Conservation (phyloP, 116 monocot species). For the Trichopus zeylanicus region DNA sequence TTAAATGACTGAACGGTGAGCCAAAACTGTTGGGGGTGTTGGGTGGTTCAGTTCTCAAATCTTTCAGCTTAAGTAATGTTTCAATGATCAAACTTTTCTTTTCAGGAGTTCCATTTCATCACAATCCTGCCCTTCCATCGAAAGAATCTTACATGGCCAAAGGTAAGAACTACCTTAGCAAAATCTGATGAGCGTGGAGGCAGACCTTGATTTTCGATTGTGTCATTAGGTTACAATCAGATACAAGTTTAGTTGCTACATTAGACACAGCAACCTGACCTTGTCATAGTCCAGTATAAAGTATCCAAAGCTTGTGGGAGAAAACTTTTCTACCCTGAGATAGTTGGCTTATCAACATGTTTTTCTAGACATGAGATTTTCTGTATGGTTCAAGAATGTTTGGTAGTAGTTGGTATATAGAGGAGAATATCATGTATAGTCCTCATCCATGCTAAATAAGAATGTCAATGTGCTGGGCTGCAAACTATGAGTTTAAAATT, state of each 20-base stretch:
- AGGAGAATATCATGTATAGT: neutral
- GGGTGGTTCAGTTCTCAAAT: constrained; percentile 5
- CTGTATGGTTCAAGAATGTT: neutral
- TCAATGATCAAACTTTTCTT: constrained; percentile 43
- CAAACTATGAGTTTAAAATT: too few species aligned
- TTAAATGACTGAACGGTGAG: neutral
- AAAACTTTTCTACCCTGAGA: too few species aligned
- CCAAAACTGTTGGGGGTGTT: constrained; percentile 6
- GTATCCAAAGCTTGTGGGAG: neutral
- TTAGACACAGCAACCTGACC: neutral
- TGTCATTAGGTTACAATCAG: neutral
- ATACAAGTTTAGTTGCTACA: neutral
- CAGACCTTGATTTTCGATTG: neutral
- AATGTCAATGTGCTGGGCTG: too few species aligned
- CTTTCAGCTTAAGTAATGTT: constrained; percentile 28
- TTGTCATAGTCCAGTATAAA: neutral
- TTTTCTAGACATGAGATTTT: neutral
- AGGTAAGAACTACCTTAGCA: constrained; percentile 32
- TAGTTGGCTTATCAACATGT: too few species aligned
- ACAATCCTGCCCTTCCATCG: constrained; percentile 32
- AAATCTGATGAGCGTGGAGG: neutral
- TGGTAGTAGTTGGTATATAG: neutral
- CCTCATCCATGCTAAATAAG: too few species aligned
- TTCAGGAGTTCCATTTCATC: constrained; percentile 67
- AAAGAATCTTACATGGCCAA: constrained; percentile 48